phyloP scores from a whole-genome alignment of 2,329 filamentous ascomycete genomes.

The Mycosphaerelloides madeirae region DNA sequence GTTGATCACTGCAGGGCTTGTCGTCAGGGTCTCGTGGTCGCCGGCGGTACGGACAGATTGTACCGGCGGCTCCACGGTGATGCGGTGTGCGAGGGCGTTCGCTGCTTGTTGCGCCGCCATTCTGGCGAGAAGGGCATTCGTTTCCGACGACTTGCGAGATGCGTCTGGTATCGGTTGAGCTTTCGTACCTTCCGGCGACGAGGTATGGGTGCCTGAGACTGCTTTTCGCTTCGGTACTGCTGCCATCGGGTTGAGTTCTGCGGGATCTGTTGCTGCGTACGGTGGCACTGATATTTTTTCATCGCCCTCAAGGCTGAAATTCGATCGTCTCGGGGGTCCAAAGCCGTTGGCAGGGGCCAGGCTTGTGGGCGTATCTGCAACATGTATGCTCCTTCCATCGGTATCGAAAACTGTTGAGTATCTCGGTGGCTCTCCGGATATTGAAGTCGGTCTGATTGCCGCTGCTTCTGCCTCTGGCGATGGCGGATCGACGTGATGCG shows the following conservation, averaged over 20 bases:
- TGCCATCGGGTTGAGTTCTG: neutral
- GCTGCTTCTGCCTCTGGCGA: slow-evolving; percentile 4
- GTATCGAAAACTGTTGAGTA: slow-evolving; percentile 40
- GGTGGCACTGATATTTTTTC: slow-evolving; percentile 6
- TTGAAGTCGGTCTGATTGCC: too few species aligned
- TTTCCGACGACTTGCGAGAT: slow-evolving; percentile 9
- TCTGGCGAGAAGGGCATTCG: slow-evolving; percentile 15
- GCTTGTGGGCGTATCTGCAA: slow-evolving; percentile 37
- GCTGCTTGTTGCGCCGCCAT: slow-evolving; percentile 21
- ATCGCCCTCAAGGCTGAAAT: slow-evolving; percentile 13
- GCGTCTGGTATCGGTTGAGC: slow-evolving; percentile 1
- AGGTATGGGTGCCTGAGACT: slow-evolving; percentile 1
- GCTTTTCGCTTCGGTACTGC: slow-evolving; percentile 8
- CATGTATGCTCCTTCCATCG: slow-evolving; percentile 30
- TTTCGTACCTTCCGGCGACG: slow-evolving; percentile 7
- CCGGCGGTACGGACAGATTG: too few species aligned
- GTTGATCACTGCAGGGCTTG: slow-evolving; percentile 6
- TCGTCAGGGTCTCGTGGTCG: too few species aligned
- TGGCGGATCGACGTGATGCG: slow-evolving; percentile 28
- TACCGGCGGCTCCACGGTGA: slow-evolving; percentile 2
- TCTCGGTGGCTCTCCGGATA: slow-evolving; percentile 24
- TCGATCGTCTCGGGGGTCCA: slow-evolving; percentile 28
- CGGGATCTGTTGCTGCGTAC: neutral
- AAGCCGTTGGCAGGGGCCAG: slow-evolving; percentile 40
- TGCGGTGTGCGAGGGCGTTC: slow-evolving; percentile 10